phyloP scores from a whole-genome alignment of 1,284 basidiomycete genomes.

The Mycena sp. region DNA sequence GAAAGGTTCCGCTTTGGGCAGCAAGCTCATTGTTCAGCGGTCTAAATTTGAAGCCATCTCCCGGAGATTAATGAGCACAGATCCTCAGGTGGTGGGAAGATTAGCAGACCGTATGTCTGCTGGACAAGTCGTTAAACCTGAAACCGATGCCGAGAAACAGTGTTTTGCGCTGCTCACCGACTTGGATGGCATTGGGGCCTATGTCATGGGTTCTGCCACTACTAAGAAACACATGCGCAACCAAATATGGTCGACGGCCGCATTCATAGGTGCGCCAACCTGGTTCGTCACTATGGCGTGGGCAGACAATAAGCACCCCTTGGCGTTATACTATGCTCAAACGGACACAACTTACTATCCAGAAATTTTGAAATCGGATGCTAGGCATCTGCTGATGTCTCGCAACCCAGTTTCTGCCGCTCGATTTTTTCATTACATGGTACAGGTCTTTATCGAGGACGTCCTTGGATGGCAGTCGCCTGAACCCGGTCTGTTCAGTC shows the following conservation, averaged over 20 bases:
- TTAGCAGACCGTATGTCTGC: not conserved
- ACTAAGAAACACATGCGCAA: not conserved
- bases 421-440: not conserved
- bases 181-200: not conserved
- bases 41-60: not conserved
- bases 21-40: not conserved
- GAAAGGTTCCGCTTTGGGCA: not conserved
- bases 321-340: not conserved
- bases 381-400: not conserved
- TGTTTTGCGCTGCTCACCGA: not conserved
- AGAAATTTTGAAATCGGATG: not conserved
- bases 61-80: not conserved
- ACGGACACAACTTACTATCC: not conserved
- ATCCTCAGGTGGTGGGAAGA: not conserved
- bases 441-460: not conserved
- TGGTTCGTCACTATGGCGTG: not conserved
- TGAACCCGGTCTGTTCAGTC: not conserved
- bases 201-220: not conserved
- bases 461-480: not conserved
- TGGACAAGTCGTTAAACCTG: not conserved
- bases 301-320: not conserved
- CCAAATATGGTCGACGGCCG: not conserved
- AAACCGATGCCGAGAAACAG: not conserved
- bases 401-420: not conserved
- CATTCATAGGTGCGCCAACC: not conserved